Evolutionary conservation across 2,329 filamentous ascomycete genomes (phyloP), one percentile per base, ranked within the genome.

Genomic region (Apiospora rasikravindrae): DNA sequence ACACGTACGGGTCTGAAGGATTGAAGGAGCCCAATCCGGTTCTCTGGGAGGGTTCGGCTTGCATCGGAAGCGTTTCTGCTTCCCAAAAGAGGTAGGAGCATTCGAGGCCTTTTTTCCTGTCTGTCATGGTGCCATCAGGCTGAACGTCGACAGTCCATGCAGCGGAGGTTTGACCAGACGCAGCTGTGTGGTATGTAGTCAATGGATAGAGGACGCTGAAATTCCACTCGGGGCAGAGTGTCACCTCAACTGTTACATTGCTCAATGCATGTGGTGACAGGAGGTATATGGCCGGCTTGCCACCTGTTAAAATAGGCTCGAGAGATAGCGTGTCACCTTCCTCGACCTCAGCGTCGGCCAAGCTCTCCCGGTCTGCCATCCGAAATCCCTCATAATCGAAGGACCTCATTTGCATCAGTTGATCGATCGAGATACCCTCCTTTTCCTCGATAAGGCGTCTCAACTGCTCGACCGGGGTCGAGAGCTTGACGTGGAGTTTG

Each of bases 71-170:
- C 5, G 64, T 7, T 2, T 24, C 22, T 24, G 37, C 64, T 42
- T 67, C 64, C 64, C 64, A 67, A 22, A 44, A 67, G 37, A 67
- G 64, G 22, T 67, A 67, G 22, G 64, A 67, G 11, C 37, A 44
- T 1, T 67, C 11, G 22, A 45, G 22, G 7, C 22, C 29, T 24
- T 37, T 26, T 1, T 14, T 11, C 6, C 16, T 16, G 37, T 67
- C 64, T 24, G 0, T 6, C 13, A 67, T 24, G 11, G 37, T 67
- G 11, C 64, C 64, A 22, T 44, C 64, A 0, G 64, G 5, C 11
- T 44, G 4, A 10, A 29, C n/a, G 33, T 22, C 19, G 29, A 66
- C 61, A 8, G 16, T 40, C 61, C 61, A 66, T 22, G 19, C 1
- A 2, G 1, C 19, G n/a, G 33, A 11, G 6, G 29, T 13, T 42